Percentiles rank a stretch among this genome's conserved stretches.
Conservation (phyloP, 2,329 filamentous ascomycete genomes). For the Diaporthe citri region DNA sequence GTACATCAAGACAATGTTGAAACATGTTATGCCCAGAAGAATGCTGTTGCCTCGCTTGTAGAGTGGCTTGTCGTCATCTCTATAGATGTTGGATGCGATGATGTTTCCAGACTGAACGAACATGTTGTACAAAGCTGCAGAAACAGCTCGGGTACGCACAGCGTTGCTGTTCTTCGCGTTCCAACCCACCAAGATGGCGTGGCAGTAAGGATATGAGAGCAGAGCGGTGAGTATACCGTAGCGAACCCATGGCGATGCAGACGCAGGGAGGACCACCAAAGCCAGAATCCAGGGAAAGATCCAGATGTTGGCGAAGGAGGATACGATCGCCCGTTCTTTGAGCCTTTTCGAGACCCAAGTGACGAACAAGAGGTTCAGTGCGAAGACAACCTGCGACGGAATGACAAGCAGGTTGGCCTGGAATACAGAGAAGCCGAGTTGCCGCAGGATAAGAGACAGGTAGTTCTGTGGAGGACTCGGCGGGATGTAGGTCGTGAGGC, state of each 20-base stretch:
- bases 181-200: slow-evolving; percentile 62
- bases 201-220: slow-evolving; percentile 62
- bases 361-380: slow-evolving; percentile 59
- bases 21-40: slow-evolving; percentile 60
- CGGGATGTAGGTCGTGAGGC: slow-evolving; percentile 61
- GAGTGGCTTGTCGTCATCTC: slow-evolving; percentile 65
- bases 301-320: slow-evolving; percentile 57
- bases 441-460: slow-evolving; percentile 58
- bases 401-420: slow-evolving; percentile 56
- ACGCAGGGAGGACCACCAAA: slow-evolving; percentile 49
- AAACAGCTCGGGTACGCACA: slow-evolving; percentile 61
- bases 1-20: slow-evolving; percentile 61
- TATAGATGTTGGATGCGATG: slow-evolving; percentile 64
- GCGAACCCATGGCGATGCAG: slow-evolving; percentile 52
- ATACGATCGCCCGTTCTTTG: slow-evolving; percentile 54
- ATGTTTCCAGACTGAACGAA: slow-evolving; percentile 59
- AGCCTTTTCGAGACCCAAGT: slow-evolving; percentile 59
- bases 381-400: slow-evolving; percentile 38
- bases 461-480: slow-evolving; percentile 58
- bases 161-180: slow-evolving; percentile 61
- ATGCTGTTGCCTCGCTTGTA: slow-evolving; percentile 64
- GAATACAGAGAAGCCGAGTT: slow-evolving; percentile 60
- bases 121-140: slow-evolving; percentile 64
- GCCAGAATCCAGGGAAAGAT: slow-evolving; percentile 56
- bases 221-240: slow-evolving; percentile 56